Conservation (phyloP, 768 basidiomycete species). For the Psilocybe cubensis region DNA sequence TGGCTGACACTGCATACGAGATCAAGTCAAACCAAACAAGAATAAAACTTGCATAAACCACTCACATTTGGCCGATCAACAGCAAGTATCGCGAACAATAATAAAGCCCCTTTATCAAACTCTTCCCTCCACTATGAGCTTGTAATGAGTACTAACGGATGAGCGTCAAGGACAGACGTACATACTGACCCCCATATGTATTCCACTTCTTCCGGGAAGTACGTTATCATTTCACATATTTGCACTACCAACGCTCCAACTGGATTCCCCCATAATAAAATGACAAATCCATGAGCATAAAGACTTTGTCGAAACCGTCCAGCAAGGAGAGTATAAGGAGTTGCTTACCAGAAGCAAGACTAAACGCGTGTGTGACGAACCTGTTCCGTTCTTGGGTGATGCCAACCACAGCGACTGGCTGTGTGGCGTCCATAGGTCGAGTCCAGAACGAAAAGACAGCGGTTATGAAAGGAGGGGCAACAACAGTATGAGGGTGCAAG, state of each 20-base stretch:
- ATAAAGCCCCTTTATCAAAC: not conserved
- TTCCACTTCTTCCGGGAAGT: conserved; percentile 13
- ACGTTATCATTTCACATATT: conserved; percentile 8
- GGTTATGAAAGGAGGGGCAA: no score
- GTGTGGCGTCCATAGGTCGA: no score
- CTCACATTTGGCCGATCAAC: not conserved
- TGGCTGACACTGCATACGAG: not conserved
- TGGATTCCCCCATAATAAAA: not conserved
- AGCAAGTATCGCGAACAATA: conserved; percentile 1
- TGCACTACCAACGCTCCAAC: conserved; percentile 14
- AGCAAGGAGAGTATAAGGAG: not conserved
- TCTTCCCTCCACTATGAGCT: not conserved
- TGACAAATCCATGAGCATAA: not conserved
- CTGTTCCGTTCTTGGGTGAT: not conserved
- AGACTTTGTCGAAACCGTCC: not conserved
- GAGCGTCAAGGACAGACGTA: no score
- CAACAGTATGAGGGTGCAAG: no score
- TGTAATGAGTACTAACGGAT: not conserved
- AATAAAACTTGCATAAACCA: not conserved
- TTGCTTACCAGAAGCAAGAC: not conserved
- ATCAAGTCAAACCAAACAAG: not conserved
- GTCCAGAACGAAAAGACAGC: no score
- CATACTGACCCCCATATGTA: conserved; percentile 16
- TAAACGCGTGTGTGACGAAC: not conserved
- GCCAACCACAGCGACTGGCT: no score